A percentile compares a stretch with the other conserved stretches of the same genome.
Evolutionary conservation across 768 basidiomycete genomes (phyloP).

Genomic region (Phallus indusiatus): DNA sequence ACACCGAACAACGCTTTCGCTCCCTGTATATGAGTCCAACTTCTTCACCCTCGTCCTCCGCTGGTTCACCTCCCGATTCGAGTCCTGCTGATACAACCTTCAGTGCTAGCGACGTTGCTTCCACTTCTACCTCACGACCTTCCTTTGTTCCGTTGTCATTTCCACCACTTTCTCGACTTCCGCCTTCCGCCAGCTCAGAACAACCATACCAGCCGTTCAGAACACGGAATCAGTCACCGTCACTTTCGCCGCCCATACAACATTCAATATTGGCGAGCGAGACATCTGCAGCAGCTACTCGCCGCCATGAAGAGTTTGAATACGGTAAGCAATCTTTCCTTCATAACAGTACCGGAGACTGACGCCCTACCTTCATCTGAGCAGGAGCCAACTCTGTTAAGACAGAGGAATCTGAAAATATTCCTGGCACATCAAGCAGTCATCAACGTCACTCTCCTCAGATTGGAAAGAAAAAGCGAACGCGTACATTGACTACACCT

Average conservation of each 20-base stretch:
- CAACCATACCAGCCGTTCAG: too few relatives aligned
- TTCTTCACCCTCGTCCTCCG: slow-evolving; percentile 3
- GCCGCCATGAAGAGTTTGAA: too few relatives aligned
- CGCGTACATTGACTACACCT: slow-evolving; percentile 75
- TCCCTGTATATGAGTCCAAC: slow-evolving; percentile 5
- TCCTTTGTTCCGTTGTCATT: background rate
- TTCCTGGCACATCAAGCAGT: background rate
- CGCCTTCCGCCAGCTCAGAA: too few relatives aligned
- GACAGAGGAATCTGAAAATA: background rate
- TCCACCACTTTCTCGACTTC: background rate
- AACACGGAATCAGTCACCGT: too few relatives aligned
- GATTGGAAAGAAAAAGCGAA: slow-evolving; percentile 30
- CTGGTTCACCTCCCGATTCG: background rate
- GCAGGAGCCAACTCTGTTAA: too few relatives aligned
- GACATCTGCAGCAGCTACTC: too few relatives aligned
- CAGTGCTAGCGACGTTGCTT: background rate
- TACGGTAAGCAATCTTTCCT: too few relatives aligned
- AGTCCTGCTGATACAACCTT: background rate
- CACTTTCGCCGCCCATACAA: too few relatives aligned
- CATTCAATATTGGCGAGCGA: too few relatives aligned
- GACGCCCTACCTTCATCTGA: too few relatives aligned
- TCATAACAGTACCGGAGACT: too few relatives aligned
- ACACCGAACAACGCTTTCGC: too few relatives aligned
- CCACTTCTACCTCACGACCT: background rate
- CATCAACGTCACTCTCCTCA: background rate